phyloP scores from a whole-genome alignment of 805 yeast species.

The Hanseniaspora nectarophila region DNA sequence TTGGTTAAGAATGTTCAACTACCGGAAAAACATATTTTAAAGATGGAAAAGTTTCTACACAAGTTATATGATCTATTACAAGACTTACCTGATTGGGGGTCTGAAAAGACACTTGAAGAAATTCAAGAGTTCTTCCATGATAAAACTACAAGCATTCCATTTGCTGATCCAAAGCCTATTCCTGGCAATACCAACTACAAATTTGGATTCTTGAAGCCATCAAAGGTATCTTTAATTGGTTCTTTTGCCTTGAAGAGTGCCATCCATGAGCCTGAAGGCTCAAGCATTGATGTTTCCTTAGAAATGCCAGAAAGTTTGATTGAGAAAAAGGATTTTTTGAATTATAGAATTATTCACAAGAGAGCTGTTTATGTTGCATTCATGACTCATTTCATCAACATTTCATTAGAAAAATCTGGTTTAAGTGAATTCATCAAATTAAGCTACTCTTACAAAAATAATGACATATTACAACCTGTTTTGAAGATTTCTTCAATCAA shows the following conservation, averaged over 20 bases:
- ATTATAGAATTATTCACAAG: conserved; percentile 81
- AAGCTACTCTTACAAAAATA: conserved; percentile 60
- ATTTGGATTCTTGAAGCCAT: conserved; percentile 59
- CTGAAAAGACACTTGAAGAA: conserved; percentile 42
- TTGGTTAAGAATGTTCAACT: conserved; percentile 66
- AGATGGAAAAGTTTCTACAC: conserved; percentile 65
- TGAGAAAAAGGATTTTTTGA: conserved; percentile 78
- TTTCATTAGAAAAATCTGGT: conserved; percentile 41
- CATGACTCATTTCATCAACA: conserved; percentile 52
- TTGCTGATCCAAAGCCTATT: conserved; percentile 79
- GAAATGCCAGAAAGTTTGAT: conserved; percentile 69
- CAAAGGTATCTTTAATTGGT: conserved; percentile 62
- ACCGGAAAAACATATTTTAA: conserved; percentile 52
- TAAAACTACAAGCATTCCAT: conserved; percentile 58
- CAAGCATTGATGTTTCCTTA: conserved; percentile 64
- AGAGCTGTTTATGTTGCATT: conserved; percentile 78
- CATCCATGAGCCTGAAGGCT: conserved; percentile 50
- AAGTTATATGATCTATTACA: conserved; percentile 57
- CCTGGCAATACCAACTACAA: conserved; percentile 49
- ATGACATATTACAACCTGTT: conserved; percentile 66
- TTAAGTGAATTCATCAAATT: conserved; percentile 37
- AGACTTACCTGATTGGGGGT: conserved; percentile 43
- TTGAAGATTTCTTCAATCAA: conserved; percentile 44
- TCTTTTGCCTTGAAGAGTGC: conserved; percentile 81
- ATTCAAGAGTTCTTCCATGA: conserved; percentile 44